Evolutionary conservation across 306 rosid genomes (phyloP), one percentile per base, ranked within the genome.

Genomic region (Canavalia ensiformis): DNA sequence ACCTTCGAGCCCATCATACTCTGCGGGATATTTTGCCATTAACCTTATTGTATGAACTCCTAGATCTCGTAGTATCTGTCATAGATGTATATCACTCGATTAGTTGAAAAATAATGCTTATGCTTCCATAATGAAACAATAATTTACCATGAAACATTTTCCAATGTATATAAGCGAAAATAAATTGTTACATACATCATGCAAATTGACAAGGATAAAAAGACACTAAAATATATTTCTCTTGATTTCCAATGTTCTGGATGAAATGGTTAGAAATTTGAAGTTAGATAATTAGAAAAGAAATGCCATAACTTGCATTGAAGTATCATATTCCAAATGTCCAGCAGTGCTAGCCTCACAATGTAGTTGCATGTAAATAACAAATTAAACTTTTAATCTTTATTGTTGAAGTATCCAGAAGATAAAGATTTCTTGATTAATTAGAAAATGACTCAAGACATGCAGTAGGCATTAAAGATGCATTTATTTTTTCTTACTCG

Each of bases 11-110:
- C 90, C 87, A 44, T 7, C 68, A 7, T 82, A 82, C 45, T 84
- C 82, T 0, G 82, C 82, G 72, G 88, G 81, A 82, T 76, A 82
- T 78, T 86, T 88, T 9, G 88, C 82, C 88, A 89, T 84, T 60
- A 84, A 62, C 81, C 52, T 85, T 88, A 87, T 77, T 13, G 90
- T 85, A 42, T 78, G 83, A 76, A 87, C 84, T 28, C 89, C 88
- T 7, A 87, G 46, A 85, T 85, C 88, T 62, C 82, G 65, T 50
- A 89, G 77, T 54, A 89, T 87, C 90, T 89, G 89, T 75, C 41
- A 69, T 18, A 62, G 10, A 76, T 44, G 31, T 47, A 55, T n/a
- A 55, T n/a, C 67, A 62, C 41, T 39, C 62, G 30, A 30, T 58
- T 13, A 74, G 46, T 44, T 56, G 13, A 41, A 56, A 74, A 39